Base-by-base conservation (phyloP, 1,284 basidiomycete genomes). In the Exobasidium cylindrosporum region DNA sequence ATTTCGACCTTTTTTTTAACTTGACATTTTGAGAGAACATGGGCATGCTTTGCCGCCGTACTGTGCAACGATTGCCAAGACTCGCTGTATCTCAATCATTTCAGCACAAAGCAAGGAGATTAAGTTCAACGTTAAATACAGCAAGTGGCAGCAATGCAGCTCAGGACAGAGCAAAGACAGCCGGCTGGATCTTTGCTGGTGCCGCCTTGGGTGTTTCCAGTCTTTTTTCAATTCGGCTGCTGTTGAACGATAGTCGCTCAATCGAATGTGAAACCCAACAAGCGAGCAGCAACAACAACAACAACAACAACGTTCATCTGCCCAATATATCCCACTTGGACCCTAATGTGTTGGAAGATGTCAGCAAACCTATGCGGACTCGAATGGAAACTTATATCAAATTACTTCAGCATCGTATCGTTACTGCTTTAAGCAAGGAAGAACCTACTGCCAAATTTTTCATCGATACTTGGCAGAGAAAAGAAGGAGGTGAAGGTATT, bases 401-500 rank as follows among this genome's bases (percentile, higher is more conserved):
- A 66, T 79, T 82, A 7, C 86, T 97, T 26, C 95, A 97, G 81
- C 84, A 89, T 55, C 83, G 87, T 47, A 97, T 98, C 66, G 90
- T 97, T 63, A 75, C 81, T 43, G 85, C 87, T 0, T 85, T 98
- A 65, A 90, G 96, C 79, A 79, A 83, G 11, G 85, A 96, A 70
- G 95, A 97, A 29, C 73, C 79, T 4, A 72, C 81, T 13, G 73
- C 77, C 1, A 82, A 82, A 57, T 97, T 97, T 85, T 86, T 90
- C 68, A 88, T 90, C 52, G 95, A 97, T 81, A 84, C 86, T 35
- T 95, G 95, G 94, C 80, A 87, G 55, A 86, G 95, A 55, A 81
- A 88, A 21, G 84, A 91, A 67, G 93, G 94, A 2, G 94, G 94
- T 1, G 86, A 86, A 60, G 95, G 95, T 14, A 86, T 87, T 62